phyloP scores from a whole-genome alignment of 2,329 filamentous ascomycete species.

The Epicoccum sorghinum region DNA sequence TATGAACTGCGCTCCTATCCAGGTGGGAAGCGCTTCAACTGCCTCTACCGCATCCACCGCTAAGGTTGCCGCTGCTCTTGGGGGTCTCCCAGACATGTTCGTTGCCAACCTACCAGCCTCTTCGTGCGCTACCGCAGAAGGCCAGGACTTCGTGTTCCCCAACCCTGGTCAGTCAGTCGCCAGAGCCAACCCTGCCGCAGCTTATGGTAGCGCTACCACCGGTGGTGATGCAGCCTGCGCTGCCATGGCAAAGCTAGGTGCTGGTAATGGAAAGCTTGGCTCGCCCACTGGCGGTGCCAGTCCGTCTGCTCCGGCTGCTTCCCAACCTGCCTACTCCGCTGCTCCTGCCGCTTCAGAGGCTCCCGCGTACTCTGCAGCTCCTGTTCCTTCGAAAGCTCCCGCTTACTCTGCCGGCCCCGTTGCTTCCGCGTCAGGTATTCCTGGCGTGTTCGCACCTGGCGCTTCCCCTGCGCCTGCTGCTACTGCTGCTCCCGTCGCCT shows the following conservation, averaged over 20 bases:
- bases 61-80: slow-evolving; percentile 45
- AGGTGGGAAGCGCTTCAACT: slow-evolving; percentile 61
- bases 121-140: slow-evolving; percentile 61
- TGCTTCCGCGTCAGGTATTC: slow-evolving; percentile 14
- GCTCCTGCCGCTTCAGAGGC: neutral
- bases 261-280: slow-evolving; percentile 38
- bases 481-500: neutral
- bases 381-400: slow-evolving; percentile 1
- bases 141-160: slow-evolving; percentile 68
- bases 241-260: slow-evolving; percentile 36
- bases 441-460: slow-evolving; percentile 30
- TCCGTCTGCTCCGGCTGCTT: slow-evolving; percentile 13
- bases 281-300: slow-evolving; percentile 23
- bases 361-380: slow-evolving; percentile 7
- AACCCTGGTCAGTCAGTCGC: slow-evolving; percentile 65
- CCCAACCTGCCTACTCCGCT: slow-evolving; percentile 4
- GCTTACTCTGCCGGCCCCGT: slow-evolving; percentile 9
- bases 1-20: slow-evolving; percentile 89
- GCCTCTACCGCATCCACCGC: slow-evolving; percentile 13
- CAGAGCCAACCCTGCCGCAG: slow-evolving; percentile 38
- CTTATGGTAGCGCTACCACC: neutral
- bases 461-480: slow-evolving; percentile 35
- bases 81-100: slow-evolving; percentile 74
- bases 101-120: slow-evolving; percentile 69
- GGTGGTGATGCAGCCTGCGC: slow-evolving; percentile 36